Evolutionary conservation across 2,329 filamentous ascomycete species (phyloP).

Genomic region (Rutstroemia sydowiana): DNA sequence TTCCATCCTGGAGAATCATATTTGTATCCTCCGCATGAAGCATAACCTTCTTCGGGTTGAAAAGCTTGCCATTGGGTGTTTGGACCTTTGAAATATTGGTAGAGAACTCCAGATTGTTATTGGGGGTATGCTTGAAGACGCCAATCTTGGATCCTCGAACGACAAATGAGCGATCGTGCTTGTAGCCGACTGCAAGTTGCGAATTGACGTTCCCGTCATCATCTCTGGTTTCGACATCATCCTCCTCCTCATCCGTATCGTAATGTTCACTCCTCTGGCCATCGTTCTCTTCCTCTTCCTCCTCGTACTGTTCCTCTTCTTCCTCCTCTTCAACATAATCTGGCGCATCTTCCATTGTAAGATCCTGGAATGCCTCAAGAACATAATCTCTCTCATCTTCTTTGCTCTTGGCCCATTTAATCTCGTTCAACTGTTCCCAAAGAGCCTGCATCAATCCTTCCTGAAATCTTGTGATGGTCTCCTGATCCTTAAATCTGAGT

Average conservation of each 20-base stretch:
- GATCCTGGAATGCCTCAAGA: slow-evolving; percentile 87
- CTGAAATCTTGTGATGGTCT: slow-evolving; percentile 78
- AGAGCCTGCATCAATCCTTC: slow-evolving; percentile 90
- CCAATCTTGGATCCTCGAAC: slow-evolving; percentile 97
- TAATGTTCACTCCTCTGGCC: slow-evolving; percentile 65
- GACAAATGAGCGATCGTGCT: slow-evolving; percentile 93
- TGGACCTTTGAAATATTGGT: slow-evolving; percentile 96
- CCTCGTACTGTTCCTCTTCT: slow-evolving; percentile 42
- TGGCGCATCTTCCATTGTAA: slow-evolving; percentile 77
- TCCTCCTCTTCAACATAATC: slow-evolving; percentile 42
- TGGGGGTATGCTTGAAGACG: slow-evolving; percentile 91
- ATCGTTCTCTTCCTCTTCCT: slow-evolving; percentile 53
- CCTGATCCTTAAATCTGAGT: slow-evolving; percentile 79
- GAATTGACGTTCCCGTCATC: slow-evolving; percentile 83
- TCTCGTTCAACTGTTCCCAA: slow-evolving; percentile 92
- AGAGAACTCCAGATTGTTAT: slow-evolving; percentile 90
- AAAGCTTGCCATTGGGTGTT: slow-evolving; percentile 77
- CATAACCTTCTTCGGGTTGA: slow-evolving; percentile 70
- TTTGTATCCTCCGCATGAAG: slow-evolving; percentile 31
- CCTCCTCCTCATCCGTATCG: slow-evolving; percentile 71
- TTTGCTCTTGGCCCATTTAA: slow-evolving; percentile 90
- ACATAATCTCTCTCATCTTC: slow-evolving; percentile 92
- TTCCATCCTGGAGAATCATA: slow-evolving; percentile 30
- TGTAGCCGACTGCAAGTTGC: slow-evolving; percentile 91
- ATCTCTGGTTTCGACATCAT: slow-evolving; percentile 60